Evolutionary conservation across 345 rosid genomes (phyloP).

Genomic region (Eucalyptus pumila): DNA sequence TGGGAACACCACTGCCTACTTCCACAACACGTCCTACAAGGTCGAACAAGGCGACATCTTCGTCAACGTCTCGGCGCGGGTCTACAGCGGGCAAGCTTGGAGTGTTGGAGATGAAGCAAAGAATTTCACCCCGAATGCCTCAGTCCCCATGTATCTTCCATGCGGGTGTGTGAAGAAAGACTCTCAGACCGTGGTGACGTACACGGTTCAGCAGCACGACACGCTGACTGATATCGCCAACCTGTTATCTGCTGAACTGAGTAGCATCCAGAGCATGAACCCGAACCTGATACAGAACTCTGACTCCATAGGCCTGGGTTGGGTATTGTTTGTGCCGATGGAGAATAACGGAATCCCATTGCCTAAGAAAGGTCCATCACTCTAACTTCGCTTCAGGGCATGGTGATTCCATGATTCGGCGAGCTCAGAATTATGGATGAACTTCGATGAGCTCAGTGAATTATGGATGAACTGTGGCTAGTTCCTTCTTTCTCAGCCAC

Average conservation of each 20-base stretch:
- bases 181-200: conserved; percentile 30
- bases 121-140: neutral
- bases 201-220: conserved; percentile 47
- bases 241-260: conserved; percentile 10
- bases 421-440: neutral
- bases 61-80: conserved; percentile 1
- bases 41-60: conserved; percentile 17
- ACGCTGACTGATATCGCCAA: conserved; percentile 16
- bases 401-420: neutral
- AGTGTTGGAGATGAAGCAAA: conserved; percentile 7
- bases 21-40: conserved; percentile 18
- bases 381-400: neutral
- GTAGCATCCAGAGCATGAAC: conserved; percentile 20
- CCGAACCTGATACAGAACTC: neutral
- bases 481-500: neutral
- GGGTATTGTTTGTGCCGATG: conserved; percentile 41
- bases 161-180: conserved; percentile 35
- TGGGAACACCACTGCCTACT: conserved; percentile 19
- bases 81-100: conserved; percentile 38
- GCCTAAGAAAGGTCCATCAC: neutral
- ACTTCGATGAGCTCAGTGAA: neutral
- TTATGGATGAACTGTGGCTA: neutral
- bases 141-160: conserved; percentile 17
- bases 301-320: conserved; percentile 3
- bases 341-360: conserved; percentile 5